Conservation (phyloP, 257 asterid species). For the Solanum tarapatanum region DNA sequence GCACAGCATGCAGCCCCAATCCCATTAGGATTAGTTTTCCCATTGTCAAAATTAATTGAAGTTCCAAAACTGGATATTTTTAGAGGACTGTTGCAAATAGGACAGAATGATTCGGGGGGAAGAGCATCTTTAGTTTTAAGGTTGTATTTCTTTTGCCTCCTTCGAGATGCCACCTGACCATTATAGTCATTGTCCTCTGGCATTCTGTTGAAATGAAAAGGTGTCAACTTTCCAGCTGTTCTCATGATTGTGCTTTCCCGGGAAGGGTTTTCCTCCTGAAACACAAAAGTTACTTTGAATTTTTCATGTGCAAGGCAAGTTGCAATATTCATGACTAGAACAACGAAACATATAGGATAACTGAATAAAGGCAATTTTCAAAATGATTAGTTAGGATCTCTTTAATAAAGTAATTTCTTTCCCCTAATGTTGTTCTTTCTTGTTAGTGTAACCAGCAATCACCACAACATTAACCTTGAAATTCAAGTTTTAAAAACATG, state of each 20-base stretch:
- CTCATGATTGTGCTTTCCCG: slow-evolving; percentile 90
- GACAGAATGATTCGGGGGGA: slow-evolving; percentile 62
- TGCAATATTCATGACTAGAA: not conserved
- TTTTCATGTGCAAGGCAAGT: not conserved
- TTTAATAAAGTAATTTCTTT: not conserved
- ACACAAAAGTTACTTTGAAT: not conserved
- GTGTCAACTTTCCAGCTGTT: slow-evolving; percentile 90
- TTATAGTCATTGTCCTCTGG: slow-evolving; percentile 42
- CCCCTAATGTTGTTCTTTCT: not conserved
- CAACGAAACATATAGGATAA: not conserved
- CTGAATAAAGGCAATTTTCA: not conserved
- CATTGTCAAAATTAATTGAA: slow-evolving; percentile 10
- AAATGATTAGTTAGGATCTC: not conserved
- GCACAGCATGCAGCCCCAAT: slow-evolving; percentile 32
- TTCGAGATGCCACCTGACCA: slow-evolving; percentile 44
- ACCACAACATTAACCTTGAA: not conserved
- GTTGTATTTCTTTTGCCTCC: slow-evolving; percentile 86
- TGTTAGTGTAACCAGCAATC: not conserved
- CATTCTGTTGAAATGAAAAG: slow-evolving; percentile 65
- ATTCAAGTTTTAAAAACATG: not conserved
- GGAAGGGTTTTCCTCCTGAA: slow-evolving; percentile 86
- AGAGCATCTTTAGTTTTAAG: slow-evolving; percentile 46
- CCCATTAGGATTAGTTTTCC: slow-evolving; percentile 16
- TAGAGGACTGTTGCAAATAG: slow-evolving; percentile 73
- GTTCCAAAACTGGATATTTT: slow-evolving; percentile 23